These are phyloP conservation scores for Corynespora cassiicola DNA, from an alignment of 2,329 filamentous ascomycete genomes.

Conservation along the genomic window DNA sequence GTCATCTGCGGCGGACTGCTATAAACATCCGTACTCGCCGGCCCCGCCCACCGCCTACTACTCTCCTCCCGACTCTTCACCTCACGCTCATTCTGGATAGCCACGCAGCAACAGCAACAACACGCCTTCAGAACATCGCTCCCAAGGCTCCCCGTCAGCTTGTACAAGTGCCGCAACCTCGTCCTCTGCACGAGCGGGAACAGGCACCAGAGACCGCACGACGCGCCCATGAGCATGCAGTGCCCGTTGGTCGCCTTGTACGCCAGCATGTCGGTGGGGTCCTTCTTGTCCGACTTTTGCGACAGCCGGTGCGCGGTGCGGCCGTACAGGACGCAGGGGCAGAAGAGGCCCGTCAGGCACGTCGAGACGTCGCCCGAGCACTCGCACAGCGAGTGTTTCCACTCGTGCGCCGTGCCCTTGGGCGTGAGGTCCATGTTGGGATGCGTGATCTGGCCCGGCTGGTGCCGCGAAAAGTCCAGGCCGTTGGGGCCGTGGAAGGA, in stretches of 20 bases:
- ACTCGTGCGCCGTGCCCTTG: slow-evolving; percentile 24
- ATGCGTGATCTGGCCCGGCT: slow-evolving; percentile 50
- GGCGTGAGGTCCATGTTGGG: slow-evolving; percentile 45
- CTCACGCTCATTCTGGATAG: slow-evolving; percentile 55
- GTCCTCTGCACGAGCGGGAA: slow-evolving; percentile 47
- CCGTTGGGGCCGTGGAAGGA: slow-evolving; percentile 47
- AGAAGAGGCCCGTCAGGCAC: slow-evolving; percentile 48
- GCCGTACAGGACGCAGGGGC: slow-evolving; percentile 53
- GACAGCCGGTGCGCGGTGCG: slow-evolving; percentile 52
- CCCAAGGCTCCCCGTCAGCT: slow-evolving; percentile 45
- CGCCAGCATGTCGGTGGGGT: slow-evolving; percentile 49
- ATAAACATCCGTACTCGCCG: slow-evolving; percentile 42
- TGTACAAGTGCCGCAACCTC: slow-evolving; percentile 51
- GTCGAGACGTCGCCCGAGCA: slow-evolving; percentile 44
- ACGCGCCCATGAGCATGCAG: slow-evolving; percentile 46
- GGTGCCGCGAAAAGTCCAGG: slow-evolving; percentile 40
- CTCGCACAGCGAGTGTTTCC: slow-evolving; percentile 41
- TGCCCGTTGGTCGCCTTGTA: slow-evolving; percentile 45
- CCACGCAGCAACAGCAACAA: slow-evolving; percentile 51
- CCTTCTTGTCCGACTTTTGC: slow-evolving; percentile 43
- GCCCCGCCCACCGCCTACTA: slow-evolving; percentile 44
- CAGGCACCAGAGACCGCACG: slow-evolving; percentile 47
- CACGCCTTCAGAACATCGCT: slow-evolving; percentile 44
- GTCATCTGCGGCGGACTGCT: slow-evolving; percentile 36
- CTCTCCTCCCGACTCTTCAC: slow-evolving; percentile 52